Evolutionary conservation across 2,329 filamentous ascomycete species (phyloP).

Genomic region (Alternaria sp.): DNA sequence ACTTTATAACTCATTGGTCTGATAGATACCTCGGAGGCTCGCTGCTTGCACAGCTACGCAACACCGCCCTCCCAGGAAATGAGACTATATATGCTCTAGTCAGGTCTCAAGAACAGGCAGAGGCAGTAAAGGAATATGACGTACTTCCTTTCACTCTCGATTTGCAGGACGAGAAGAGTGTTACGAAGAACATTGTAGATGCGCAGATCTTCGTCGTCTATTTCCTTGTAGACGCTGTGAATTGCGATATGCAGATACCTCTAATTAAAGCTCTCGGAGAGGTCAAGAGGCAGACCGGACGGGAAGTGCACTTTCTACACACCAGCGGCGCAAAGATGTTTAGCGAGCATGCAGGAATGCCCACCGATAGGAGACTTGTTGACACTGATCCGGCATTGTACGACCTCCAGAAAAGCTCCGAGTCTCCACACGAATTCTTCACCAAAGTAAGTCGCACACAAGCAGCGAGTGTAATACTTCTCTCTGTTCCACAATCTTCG

Average conservation of each 20-base stretch:
- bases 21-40: conserved; percentile 61
- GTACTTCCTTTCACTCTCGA: conserved; percentile 56
- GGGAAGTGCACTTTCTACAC: conserved; percentile 61
- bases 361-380: conserved; percentile 52
- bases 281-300: conserved; percentile 54
- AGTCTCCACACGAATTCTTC: conserved; percentile 7
- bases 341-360: conserved; percentile 57
- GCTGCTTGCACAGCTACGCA: conserved; percentile 54
- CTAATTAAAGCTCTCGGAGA: conserved; percentile 57
- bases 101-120: conserved; percentile 57
- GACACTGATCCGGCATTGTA: conserved; percentile 58
- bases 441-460: conserved; percentile 1
- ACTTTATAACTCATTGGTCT: neutral
- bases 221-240: conserved; percentile 57
- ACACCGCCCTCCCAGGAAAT: conserved; percentile 54
- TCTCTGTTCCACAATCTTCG: too few species aligned
- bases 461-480: neutral
- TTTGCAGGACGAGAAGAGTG: conserved; percentile 47
- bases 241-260: conserved; percentile 48
- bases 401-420: conserved; percentile 52
- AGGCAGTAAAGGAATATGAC: conserved; percentile 56
- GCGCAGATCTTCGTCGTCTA: conserved; percentile 60
- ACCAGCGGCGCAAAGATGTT: conserved; percentile 65
- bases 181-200: conserved; percentile 51
- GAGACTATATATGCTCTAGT: conserved; percentile 59